Evolutionary conservation across 2,329 filamentous ascomycete species (phyloP), one percentile per base, ranked within the genome.

Genomic region (Fusarium brevicatenulatum): DNA sequence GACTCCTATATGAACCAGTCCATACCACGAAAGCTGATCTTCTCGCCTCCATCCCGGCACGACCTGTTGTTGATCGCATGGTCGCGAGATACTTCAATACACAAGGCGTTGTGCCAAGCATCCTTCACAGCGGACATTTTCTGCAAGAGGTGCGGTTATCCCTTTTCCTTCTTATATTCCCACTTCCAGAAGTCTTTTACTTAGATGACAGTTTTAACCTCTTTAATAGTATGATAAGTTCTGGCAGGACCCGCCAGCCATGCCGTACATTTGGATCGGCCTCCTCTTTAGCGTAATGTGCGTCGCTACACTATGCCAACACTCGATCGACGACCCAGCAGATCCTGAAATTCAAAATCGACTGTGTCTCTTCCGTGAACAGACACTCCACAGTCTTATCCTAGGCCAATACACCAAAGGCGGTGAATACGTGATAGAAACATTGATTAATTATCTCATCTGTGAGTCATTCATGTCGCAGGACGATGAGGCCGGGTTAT

Each of bases 351-450:
- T 28, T 23, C 19, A n/a, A 23, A 25, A 42, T 15, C 15, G 37
- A 2, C 15, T 40, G 19, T 19, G 8, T 5, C 1, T 42, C 0
- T 55, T 23, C 9, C 36, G 36, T 2, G 52, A 42, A 19, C 25
- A 18, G 15, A 42, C 52, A 5, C 52, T 55, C 2, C 21, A 56
- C 28, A 21, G 55, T 34, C 62, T 72, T 2, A 53, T 72, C 10
- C 25, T 69, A 16, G 65, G 68, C 7, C 54, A 56, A 25, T 73
- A 72, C 19, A 67, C 54, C 8, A 70, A 40, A 9, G 71, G 68
- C 23, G 68, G 71, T 11, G 58, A 59, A n/a, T 55, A 59, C 19
- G 64, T 73, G 11, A 39, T 73, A 16, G 69, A 73, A 53, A 68
- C 66, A 0, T 54, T 72, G 25, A 67, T 73, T 16, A 64, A 53